Evolutionary conservation across 2,329 filamentous ascomycete genomes (phyloP).

Genomic region (Neophaeococcomyces aloes): DNA sequence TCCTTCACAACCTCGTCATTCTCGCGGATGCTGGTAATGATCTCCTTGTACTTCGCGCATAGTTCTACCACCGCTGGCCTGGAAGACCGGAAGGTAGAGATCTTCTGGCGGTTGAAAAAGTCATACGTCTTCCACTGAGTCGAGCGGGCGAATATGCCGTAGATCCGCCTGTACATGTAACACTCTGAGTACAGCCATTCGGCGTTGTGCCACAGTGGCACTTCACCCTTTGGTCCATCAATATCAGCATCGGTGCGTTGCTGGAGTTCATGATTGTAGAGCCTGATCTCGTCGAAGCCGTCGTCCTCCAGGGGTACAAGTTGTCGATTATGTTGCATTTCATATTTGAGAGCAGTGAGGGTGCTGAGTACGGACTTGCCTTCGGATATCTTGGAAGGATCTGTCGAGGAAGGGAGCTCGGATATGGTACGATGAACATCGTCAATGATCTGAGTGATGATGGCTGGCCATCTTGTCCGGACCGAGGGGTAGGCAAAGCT

Average conservation of each 20-base stretch:
- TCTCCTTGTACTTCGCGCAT: constrained; percentile 20
- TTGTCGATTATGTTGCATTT: constrained; percentile 73
- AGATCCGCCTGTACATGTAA: constrained; percentile 78
- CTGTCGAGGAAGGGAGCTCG: constrained; percentile 44
- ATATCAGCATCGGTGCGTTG: constrained; percentile 43
- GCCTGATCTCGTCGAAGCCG: constrained; percentile 56
- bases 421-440: constrained; percentile 63
- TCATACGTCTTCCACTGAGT: constrained; percentile 72
- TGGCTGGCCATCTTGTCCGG: constrained; percentile 82
- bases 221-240: constrained; percentile 9
- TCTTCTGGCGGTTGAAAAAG: constrained; percentile 24
- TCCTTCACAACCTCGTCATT: constrained; percentile 31
- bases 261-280: constrained; percentile 79
- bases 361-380: constrained; percentile 77
- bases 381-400: constrained; percentile 58
- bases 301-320: constrained; percentile 64
- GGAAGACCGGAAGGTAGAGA: constrained; percentile 22
- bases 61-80: constrained; percentile 23
- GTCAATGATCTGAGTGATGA: constrained; percentile 86
- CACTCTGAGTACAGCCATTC: constrained; percentile 91
- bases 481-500: constrained; percentile 85
- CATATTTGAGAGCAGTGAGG: constrained; percentile 79
- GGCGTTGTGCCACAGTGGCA: constrained; percentile 61
- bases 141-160: constrained; percentile 64
- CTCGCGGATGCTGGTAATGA: constrained; percentile 27